These are phyloP conservation scores for Tuber aestivum DNA, from an alignment of 495 filamentous ascomycete genomes.

Conservation along the genomic window DNA sequence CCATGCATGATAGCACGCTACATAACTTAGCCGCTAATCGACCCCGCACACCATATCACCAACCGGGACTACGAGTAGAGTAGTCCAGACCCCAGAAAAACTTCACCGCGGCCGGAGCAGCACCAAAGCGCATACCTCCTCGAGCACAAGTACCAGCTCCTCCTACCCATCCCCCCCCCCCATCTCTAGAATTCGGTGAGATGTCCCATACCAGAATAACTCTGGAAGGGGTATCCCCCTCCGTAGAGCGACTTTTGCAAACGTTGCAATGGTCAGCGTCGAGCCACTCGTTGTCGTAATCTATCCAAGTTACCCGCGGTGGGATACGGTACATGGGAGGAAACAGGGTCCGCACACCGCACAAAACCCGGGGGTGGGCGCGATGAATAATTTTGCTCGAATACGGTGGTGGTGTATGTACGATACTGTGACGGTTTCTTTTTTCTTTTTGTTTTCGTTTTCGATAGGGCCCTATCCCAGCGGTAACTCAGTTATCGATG, in stretches of 20 bases:
- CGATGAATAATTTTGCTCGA: neutral
- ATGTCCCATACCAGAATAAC: neutral
- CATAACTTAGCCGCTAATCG: neutral
- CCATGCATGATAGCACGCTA: neutral
- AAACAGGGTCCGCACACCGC: neutral
- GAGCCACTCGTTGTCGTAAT: neutral
- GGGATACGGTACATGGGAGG: neutral
- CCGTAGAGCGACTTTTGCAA: neutral
- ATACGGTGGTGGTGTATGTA: no score
- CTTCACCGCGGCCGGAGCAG: neutral
- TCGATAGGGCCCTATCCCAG: no score
- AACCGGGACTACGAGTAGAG: neutral
- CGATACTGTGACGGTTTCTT: no score
- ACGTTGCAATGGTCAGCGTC: neutral
- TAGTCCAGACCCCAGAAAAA: neutral
- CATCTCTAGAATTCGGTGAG: neutral
- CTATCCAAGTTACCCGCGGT: neutral
- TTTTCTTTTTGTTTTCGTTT: no score
- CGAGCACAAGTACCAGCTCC: neutral
- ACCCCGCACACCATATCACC: neutral
- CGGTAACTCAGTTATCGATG: no score
- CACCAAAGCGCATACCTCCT: neutral
- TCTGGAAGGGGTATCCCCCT: neutral
- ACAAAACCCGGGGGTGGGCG: neutral
- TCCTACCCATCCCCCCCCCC: neutral